These are phyloP conservation scores for Fusarium pseudograminearum DNA, from an alignment of 2,329 filamentous ascomycete species.

Conservation along the genomic window DNA sequence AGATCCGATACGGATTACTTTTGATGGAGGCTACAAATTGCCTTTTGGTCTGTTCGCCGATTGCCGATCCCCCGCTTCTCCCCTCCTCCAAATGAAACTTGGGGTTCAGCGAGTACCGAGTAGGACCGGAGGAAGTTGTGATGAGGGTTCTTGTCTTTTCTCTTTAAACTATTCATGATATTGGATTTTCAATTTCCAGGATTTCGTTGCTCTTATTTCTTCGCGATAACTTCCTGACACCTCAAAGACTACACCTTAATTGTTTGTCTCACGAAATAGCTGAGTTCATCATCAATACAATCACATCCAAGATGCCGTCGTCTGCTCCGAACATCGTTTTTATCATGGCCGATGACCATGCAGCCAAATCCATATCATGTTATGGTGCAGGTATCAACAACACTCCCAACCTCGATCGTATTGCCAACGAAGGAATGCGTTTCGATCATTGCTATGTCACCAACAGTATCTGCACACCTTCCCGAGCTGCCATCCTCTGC, in stretches of 20 bases:
- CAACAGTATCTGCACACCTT: slow-evolving; percentile 66
- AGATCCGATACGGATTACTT: not conserved
- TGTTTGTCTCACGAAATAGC: too few relatives aligned
- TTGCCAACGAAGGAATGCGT: slow-evolving; percentile 62
- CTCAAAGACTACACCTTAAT: not conserved
- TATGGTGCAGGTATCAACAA: slow-evolving; percentile 65
- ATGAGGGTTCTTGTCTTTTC: not conserved
- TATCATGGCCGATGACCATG: slow-evolving; percentile 68
- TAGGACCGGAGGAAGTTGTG: not conserved
- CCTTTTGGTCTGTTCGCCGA: not conserved
- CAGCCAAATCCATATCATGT: slow-evolving; percentile 61
- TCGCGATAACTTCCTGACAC: not conserved
- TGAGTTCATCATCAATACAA: too few relatives aligned
- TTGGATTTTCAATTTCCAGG: rapidly evolving
- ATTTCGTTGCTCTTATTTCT: not conserved
- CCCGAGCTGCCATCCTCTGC: slow-evolving; percentile 61
- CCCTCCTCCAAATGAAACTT: not conserved
- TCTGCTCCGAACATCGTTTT: slow-evolving; percentile 54
- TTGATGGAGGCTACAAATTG: not conserved
- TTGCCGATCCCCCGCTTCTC: not conserved
- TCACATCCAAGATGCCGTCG: not conserved
- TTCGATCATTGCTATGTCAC: slow-evolving; percentile 68
- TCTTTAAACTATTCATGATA: not conserved
- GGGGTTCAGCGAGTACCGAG: not conserved
- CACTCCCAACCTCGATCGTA: slow-evolving; percentile 63